Evolutionary conservation across 163 green algal genomes (phyloP).

Genomic region (Coccomyxa subellipsoidea): DNA sequence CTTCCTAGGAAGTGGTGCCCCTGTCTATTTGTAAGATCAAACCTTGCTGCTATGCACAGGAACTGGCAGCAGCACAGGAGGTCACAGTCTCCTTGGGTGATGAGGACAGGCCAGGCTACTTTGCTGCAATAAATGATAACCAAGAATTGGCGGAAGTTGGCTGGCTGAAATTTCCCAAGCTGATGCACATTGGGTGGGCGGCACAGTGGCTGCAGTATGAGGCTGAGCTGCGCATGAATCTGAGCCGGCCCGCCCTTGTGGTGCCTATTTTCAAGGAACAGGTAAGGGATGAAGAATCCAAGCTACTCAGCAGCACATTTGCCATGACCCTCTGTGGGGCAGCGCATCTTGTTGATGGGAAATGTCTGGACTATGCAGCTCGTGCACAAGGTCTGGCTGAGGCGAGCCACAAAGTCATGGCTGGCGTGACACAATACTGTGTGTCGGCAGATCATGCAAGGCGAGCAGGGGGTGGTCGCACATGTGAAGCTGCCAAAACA

Average conservation of each 20-base stretch:
- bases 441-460: constrained; percentile 21
- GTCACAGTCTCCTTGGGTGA: background rate
- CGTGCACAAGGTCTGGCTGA: too few species aligned
- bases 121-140: constrained; percentile 25
- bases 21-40: too few species aligned
- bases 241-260: constrained; percentile 14
- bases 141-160: constrained; percentile 29
- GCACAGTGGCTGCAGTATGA: constrained; percentile 22
- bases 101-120: constrained; percentile 20
- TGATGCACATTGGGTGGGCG: constrained; percentile 27
- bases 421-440: background rate
- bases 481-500: constrained; percentile 20
- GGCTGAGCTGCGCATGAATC: constrained; percentile 7
- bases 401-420: too few species aligned
- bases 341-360: too few species aligned
- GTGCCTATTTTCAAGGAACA: constrained; percentile 40
- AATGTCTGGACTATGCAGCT: background rate
- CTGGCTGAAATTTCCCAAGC: constrained; percentile 39
- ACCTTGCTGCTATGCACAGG: background rate
- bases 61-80: background rate
- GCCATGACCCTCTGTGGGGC: too few species aligned
- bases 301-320: too few species aligned
- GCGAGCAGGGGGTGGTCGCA: constrained; percentile 13
- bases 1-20: background rate
- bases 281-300: constrained; percentile 10